Evolutionary conservation across 768 basidiomycete species (phyloP), one percentile per base, ranked within the genome.

Genomic region (Psilocybe subaeruginosa): DNA sequence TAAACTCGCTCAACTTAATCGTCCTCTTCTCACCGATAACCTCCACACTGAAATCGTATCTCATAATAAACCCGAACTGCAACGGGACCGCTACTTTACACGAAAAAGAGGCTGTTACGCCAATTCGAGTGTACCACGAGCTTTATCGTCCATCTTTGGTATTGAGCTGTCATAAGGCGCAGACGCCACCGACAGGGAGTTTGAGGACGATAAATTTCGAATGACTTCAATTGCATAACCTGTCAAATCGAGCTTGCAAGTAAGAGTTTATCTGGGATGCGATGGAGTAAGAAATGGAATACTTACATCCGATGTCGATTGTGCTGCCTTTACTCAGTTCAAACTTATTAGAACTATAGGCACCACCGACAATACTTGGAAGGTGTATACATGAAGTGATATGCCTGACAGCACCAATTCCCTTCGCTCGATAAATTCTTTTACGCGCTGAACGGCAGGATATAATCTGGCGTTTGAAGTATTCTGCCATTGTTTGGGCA

Each of bases 391-490:
- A 66, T 58, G 1, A 74, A 77, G 0, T 64, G 0, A 85, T 70
- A 58, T 74, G 76, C 65, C 77, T 80, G n/a, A 87, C 64, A 2
- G 68, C 61, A 1, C 87, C 87, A 5, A 88, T 73, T 63, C 85
- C 85, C 81, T 79, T 58, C 79, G 81, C 11, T 82, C 76, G 1
- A 88, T 52, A 41, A 90, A 84, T 17, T 74, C 79, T 56, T 82
- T 82, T 58, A 82, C 77, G 8, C 81, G 77, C 45, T 82, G 83
- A n/a, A 80, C 70, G 0, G 85, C 83, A 16, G 88, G 88, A 63
- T 89, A 88, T 71, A 88, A 89, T 14, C 85, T 86, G 43, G 7
- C 37, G 37, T 39, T 39, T 23, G 23, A 23, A 23, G 23, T 23
- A 23, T 23, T 23, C 23, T 23, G 23, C 23, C 2, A 23, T 23